Percentiles rank a stretch among this genome's conserved stretches.
These are phyloP conservation scores for Cryphonectria naterciae DNA, from an alignment of 2,329 filamentous ascomycete species.

Conservation along the genomic window DNA sequence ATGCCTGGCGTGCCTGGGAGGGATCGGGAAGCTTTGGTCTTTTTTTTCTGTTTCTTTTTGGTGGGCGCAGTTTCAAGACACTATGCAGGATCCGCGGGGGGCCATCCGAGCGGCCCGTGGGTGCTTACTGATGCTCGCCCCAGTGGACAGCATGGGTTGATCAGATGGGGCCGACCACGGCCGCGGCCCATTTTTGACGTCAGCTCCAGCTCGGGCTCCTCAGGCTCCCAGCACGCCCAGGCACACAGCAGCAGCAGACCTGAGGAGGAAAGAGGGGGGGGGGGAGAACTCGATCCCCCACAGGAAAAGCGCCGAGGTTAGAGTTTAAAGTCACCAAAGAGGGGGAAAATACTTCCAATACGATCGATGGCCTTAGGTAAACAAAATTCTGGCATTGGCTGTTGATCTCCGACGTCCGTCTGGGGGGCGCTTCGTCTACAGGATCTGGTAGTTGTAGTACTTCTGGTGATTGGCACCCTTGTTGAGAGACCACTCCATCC, in stretches of 20 bases:
- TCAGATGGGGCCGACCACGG: not conserved
- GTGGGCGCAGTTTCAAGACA: conserved; percentile 1
- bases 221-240: not conserved
- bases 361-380: not conserved
- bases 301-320: not conserved
- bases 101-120: not conserved
- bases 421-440: conserved; percentile 38
- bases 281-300: not conserved
- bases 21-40: not conserved
- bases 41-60: not conserved
- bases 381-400: not conserved
- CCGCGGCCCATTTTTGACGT: conserved; percentile 2
- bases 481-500: conserved; percentile 72
- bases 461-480: conserved; percentile 76
- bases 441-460: conserved; percentile 56
- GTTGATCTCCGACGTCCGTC: too few relatives aligned
- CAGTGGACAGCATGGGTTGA: not conserved
- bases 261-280: not conserved
- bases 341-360: not conserved
- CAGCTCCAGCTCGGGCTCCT: not conserved
- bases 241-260: not conserved
- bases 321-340: not conserved
- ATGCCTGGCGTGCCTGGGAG: not conserved
- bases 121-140: not conserved
- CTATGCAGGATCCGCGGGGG: not conserved